phyloP scores from a whole-genome alignment of 78 protist species.

The Protostelium mycophagum region DNA sequence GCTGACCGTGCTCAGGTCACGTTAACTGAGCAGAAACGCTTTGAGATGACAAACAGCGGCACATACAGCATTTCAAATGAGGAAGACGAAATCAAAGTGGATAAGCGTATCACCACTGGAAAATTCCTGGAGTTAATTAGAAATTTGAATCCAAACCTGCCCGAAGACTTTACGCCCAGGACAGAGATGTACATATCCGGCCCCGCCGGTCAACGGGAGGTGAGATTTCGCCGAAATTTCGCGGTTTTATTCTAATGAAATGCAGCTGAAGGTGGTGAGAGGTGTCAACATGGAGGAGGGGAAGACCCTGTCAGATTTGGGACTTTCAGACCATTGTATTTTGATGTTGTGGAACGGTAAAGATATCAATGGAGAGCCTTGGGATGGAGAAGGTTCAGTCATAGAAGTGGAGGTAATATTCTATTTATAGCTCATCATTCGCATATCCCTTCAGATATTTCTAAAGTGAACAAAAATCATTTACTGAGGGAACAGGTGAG shows the following conservation, averaged over 20 bases:
- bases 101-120: neutral
- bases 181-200: neutral
- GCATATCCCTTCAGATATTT: no score
- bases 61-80: neutral
- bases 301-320: neutral
- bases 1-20: no score
- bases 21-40: no score
- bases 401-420: neutral
- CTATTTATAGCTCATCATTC: no score
- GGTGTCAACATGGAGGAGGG: neutral
- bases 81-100: neutral
- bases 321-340: neutral
- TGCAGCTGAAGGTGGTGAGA: neutral
- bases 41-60: no score
- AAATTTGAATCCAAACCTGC: neutral
- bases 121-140: neutral
- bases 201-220: neutral
- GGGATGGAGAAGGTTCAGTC: neutral
- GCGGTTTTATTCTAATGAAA: neutral
- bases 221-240: neutral
- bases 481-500: neutral
- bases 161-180: neutral
- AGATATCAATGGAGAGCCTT: neutral
- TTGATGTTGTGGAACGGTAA: neutral
- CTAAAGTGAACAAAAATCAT: no score